Base-by-base conservation (phyloP, 2,329 filamentous ascomycete genomes). In the Talaromyces sp. region DNA sequence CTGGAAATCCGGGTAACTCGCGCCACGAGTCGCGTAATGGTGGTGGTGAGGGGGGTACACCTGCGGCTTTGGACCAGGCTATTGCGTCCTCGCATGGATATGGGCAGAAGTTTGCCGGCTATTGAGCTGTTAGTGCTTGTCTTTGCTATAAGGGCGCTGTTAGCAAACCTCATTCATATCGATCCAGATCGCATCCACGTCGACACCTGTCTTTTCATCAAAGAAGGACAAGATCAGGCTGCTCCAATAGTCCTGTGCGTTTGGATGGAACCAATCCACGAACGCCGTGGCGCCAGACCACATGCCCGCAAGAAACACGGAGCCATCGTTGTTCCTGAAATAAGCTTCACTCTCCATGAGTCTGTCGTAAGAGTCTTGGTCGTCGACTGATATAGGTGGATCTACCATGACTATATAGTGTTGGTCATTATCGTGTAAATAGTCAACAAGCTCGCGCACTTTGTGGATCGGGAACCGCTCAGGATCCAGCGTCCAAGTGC, bases 331-430 rank as follows among this genome's bases (percentile, higher is more conserved):
- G 70, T 63, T 84, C 82, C 39, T 86, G 72, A 75, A 87, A 87
- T n/a, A 86, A 74, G 27, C 80, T 83, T 27, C 64, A 27, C 64
- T 66, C n/a, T 62, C 50, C 22, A 66, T 52, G 2, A 66, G 64
- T 43, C 59, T 58, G 43, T 66, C 13, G 25, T 66, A 66, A 11
- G 64, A 74, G 35, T 79, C 82, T 31, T 83, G 77, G 6, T 84
- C 81, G 2, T 86, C 77, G 0, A 89, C 90, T 9, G 85, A 77
- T 2, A 83, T 81, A 2, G 79, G 78, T 7, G 79, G 79, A 69
- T 95, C 91, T 0, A 94, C 89, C 87, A 95, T 95, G 52, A 93
- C 79, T 35, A 92, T 84, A 68, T 91, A 91, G 54, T 90, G 84
- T 73, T 92, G 90, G 56, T 90, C 78, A 62, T 87, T 83, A 4